phyloP scores from a whole-genome alignment of 1,284 basidiomycete genomes.

The Lignosus rhinocerotis region DNA sequence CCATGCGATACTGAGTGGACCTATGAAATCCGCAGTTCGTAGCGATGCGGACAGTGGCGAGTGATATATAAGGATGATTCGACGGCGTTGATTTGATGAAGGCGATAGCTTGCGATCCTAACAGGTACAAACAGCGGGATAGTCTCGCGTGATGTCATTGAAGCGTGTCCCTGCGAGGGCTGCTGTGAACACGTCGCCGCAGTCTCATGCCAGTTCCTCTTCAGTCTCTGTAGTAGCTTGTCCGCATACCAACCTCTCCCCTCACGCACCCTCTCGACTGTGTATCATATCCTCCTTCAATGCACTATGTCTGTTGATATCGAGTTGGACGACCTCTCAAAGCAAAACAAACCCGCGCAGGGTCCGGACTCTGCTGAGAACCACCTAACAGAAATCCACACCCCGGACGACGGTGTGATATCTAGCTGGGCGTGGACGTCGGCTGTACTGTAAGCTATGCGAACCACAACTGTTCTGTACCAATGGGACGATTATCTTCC shows the following conservation, averaged over 20 bases:
- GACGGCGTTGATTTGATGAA: slow-evolving; percentile 14
- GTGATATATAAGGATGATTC: not conserved
- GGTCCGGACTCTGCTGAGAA: slow-evolving; percentile 12
- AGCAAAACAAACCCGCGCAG: not conserved
- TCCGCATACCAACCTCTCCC: too few relatives aligned
- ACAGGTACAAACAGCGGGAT: slow-evolving; percentile 13
- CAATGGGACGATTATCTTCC: not conserved
- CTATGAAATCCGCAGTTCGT: not conserved
- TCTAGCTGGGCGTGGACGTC: slow-evolving; percentile 51
- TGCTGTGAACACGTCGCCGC: not conserved
- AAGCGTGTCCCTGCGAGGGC: not conserved
- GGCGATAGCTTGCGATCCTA: slow-evolving; percentile 19
- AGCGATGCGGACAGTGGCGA: not conserved
- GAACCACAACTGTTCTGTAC: not conserved
- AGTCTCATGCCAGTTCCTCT: not conserved
- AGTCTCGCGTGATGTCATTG: slow-evolving; percentile 2
- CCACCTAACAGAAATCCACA: slow-evolving; percentile 2
- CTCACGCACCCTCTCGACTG: not conserved
- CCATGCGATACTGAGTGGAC: not conserved
- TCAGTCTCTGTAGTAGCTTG: not conserved
- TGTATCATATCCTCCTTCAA: too few relatives aligned
- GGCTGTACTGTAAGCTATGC: slow-evolving; percentile 38
- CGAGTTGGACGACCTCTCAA: slow-evolving; percentile 36
- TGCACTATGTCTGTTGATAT: slow-evolving; percentile 13
- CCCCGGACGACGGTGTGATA: slow-evolving; percentile 28